A percentile compares a stretch with the other conserved stretches of the same genome.
phyloP scores from a whole-genome alignment of 306 rosid species.

The Dryas octopetala region DNA sequence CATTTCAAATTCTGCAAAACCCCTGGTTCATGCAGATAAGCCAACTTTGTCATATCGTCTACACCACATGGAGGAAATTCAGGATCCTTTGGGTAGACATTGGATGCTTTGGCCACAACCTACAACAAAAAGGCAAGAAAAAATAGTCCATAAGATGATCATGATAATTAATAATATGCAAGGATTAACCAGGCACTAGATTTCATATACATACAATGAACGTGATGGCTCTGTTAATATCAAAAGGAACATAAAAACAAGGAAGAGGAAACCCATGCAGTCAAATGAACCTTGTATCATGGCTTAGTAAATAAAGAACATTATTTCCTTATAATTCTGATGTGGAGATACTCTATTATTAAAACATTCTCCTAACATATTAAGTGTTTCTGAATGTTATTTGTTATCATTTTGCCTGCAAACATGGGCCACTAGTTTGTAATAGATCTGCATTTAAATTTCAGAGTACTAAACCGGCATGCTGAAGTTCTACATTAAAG shows the following conservation, averaged over 20 bases:
- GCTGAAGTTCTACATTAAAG: background rate
- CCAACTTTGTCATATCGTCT: constrained; percentile 94
- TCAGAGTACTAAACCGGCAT: background rate
- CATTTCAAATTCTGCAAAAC: constrained; percentile 71
- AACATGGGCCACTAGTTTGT: background rate
- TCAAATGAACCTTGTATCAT: background rate
- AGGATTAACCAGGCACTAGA: background rate
- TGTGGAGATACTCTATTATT: background rate
- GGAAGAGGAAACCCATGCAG: background rate
- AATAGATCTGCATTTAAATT: background rate
- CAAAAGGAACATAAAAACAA: background rate
- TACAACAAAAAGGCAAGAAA: constrained; percentile 22
- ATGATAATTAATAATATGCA: background rate
- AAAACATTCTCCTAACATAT: background rate
- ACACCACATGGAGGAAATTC: constrained; percentile 85
- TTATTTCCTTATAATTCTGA: background rate
- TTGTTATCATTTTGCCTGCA: background rate
- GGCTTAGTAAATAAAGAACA: background rate
- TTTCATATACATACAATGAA: background rate
- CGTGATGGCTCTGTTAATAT: background rate
- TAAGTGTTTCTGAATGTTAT: background rate
- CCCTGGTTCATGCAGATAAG: constrained; percentile 96
- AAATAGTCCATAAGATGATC: background rate
- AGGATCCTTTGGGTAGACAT: constrained; percentile 81
- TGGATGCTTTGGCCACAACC: constrained; percentile 61